Conservation (phyloP, 2,329 filamentous ascomycete genomes). For the Botrytis sinoallii region DNA sequence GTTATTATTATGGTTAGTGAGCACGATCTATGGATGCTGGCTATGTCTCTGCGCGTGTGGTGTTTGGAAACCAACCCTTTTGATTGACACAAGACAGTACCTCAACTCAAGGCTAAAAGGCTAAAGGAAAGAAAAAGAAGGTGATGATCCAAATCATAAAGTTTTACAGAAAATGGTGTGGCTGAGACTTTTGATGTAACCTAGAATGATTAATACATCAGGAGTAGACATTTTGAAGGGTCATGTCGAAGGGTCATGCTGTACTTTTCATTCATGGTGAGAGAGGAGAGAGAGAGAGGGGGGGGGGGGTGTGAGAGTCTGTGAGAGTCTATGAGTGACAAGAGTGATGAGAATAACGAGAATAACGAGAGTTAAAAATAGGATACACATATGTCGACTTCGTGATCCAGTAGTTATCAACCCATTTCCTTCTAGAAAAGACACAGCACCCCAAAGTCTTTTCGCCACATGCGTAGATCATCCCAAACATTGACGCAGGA, state of each 20-base stretch:
- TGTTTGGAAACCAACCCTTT: background rate
- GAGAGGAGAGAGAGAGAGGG: no score
- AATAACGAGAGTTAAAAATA: background rate
- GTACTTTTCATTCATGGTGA: background rate
- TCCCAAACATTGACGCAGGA: constrained; percentile 2
- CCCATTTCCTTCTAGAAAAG: background rate
- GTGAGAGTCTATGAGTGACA: background rate
- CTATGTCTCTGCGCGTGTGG: background rate
- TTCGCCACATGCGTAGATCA: background rate
- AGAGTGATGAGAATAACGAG: background rate
- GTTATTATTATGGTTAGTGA: background rate
- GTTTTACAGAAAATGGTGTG: background rate
- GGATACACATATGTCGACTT: background rate
- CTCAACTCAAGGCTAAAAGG: background rate
- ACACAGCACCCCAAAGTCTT: background rate
- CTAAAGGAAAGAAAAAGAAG: background rate
- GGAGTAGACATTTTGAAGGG: background rate
- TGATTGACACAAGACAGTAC: background rate
- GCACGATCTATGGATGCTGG: background rate
- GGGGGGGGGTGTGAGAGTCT: background rate
- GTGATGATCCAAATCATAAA: background rate
- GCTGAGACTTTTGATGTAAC: background rate
- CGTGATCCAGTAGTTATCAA: background rate
- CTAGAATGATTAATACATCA: background rate
- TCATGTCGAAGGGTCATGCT: background rate